A percentile compares a stretch with the other conserved stretches of the same genome.
phyloP scores from a whole-genome alignment of 345 rosid genomes.

The Mangifera indica region DNA sequence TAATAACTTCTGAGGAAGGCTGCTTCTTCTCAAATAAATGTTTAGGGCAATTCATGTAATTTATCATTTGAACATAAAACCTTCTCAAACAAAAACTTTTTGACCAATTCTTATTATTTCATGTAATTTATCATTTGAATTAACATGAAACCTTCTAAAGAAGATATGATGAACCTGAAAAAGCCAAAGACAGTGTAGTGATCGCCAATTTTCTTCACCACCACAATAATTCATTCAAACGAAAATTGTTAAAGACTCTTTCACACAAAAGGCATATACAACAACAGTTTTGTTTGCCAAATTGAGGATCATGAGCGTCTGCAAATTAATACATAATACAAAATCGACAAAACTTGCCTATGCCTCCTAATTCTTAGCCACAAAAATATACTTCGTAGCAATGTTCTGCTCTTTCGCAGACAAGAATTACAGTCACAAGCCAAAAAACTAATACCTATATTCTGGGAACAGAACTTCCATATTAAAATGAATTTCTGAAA shows the following conservation, averaged over 20 bases:
- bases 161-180: neutral
- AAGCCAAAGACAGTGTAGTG: too few species aligned
- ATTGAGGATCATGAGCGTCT: neutral
- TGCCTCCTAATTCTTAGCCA: neutral
- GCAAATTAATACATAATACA: neutral
- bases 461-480: neutral
- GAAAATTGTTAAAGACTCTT: neutral
- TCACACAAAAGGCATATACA: neutral
- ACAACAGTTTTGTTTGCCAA: neutral
- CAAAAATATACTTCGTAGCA: neutral
- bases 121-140: neutral
- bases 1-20: too few species aligned
- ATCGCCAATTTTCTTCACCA: neutral
- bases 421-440: neutral
- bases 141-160: neutral
- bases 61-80: too few species aligned
- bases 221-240: neutral
- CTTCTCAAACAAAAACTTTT: neutral
- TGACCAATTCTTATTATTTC: neutral
- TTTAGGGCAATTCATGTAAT: too few species aligned
- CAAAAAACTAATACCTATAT: neutral
- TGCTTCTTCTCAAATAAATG: too few species aligned
- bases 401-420: neutral
- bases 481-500: neutral
- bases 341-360: neutral